phyloP scores from a whole-genome alignment of 108 stramenopile species.

The Epipyxis sp. region DNA sequence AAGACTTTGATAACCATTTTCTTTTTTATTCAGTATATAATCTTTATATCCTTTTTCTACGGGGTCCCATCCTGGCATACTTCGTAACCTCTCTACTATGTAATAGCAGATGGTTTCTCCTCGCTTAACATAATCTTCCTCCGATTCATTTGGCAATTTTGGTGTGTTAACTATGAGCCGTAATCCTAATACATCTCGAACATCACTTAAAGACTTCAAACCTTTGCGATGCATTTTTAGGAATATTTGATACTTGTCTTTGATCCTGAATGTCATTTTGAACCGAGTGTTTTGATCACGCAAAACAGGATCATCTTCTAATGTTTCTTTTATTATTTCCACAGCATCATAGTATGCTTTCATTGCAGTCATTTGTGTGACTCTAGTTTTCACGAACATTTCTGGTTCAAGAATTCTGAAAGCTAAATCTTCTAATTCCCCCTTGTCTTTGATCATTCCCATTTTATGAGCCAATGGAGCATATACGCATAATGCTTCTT shows the following conservation, averaged over 20 bases:
- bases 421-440: constrained; percentile 87
- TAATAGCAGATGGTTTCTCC: constrained; percentile 87
- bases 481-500: constrained; percentile 89
- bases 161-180: constrained; percentile 77
- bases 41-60: constrained; percentile 84
- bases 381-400: background rate
- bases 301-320: background rate
- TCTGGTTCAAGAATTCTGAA: constrained; percentile 87
- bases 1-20: constrained; percentile 84
- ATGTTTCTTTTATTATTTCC: background rate
- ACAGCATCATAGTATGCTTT: background rate
- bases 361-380: background rate
- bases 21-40: constrained; percentile 87
- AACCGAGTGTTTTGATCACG: background rate
- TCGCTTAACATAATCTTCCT: constrained; percentile 27
- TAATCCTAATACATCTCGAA: constrained; percentile 77
- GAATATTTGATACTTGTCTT: constrained; percentile 6
- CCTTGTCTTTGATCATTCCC: constrained; percentile 93
- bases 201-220: background rate
- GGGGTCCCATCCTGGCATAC: constrained; percentile 77
- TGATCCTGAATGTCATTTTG: background rate
- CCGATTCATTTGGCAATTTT: background rate
- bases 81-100: constrained; percentile 80
- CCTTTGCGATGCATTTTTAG: constrained; percentile 1
- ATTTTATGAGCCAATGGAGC: constrained; percentile 91